phyloP scores from a whole-genome alignment of 2,329 filamentous ascomycete genomes.

The Nothophaeocryptopus gaeumannii region DNA sequence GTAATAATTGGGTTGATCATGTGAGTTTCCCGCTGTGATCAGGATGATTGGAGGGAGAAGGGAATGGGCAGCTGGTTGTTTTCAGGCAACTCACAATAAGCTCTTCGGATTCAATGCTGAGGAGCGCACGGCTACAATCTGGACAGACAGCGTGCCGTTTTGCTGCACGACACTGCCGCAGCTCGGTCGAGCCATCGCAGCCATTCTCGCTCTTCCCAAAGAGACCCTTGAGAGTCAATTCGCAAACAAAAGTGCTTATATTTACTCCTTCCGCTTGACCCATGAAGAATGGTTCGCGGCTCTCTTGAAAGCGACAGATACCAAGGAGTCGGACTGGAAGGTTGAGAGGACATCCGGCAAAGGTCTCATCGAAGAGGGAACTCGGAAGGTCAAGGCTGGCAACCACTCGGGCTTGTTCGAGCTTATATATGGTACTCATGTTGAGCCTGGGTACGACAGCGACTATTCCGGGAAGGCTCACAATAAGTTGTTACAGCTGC shows the following conservation, averaged over 20 bases:
- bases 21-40: too few relatives aligned
- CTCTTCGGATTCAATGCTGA: slow-evolving; percentile 34
- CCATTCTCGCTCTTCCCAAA: slow-evolving; percentile 31
- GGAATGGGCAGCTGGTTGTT: too few relatives aligned
- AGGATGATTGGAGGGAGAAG: too few relatives aligned
- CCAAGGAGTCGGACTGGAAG: slow-evolving; percentile 35
- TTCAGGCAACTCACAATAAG: too few relatives aligned
- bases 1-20: slow-evolving; percentile 32
- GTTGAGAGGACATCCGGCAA: slow-evolving; percentile 25
- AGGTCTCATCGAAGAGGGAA: slow-evolving; percentile 36
- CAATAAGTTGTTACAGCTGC: slow-evolving; percentile 35
- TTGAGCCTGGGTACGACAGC: slow-evolving; percentile 15
- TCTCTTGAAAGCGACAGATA: slow-evolving; percentile 33
- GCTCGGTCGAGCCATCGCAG: slow-evolving; percentile 34
- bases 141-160: slow-evolving; percentile 33
- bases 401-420: slow-evolving; percentile 9
- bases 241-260: slow-evolving; percentile 34
- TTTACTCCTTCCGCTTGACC: slow-evolving; percentile 35
- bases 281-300: slow-evolving; percentile 40
- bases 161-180: slow-evolving; percentile 34
- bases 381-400: slow-evolving; percentile 28
- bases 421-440: slow-evolving; percentile 14
- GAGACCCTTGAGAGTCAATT: slow-evolving; percentile 1
- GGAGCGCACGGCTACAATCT: slow-evolving; percentile 28
- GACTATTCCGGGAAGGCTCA: slow-evolving; percentile 29